phyloP scores from a whole-genome alignment of 441 rosid species.

The Pelargonium myrrhifolium region DNA sequence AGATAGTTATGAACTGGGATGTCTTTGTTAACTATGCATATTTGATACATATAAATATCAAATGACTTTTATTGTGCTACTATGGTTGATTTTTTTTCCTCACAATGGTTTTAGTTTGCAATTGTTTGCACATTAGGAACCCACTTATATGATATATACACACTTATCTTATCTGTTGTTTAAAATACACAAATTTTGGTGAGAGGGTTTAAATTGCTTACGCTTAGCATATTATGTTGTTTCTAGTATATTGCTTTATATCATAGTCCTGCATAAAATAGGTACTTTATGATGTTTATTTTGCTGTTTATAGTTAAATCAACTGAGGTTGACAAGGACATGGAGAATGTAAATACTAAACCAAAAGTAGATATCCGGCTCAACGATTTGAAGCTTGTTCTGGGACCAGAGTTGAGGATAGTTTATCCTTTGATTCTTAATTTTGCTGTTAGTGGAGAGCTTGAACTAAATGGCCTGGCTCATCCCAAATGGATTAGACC shows the following conservation, averaged over 20 bases:
- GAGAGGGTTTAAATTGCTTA: too few relatives aligned
- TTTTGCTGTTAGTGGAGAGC: constrained; percentile 89
- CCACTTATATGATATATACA: too few relatives aligned
- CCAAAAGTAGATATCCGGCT: constrained; percentile 85
- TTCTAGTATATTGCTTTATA: background rate
- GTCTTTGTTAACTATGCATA: too few relatives aligned
- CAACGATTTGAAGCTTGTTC: constrained; percentile 80
- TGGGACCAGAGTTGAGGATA: constrained; percentile 93
- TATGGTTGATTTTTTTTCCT: too few relatives aligned
- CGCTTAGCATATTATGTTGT: background rate
- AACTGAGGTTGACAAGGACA: constrained; percentile 61
- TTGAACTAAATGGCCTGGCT: constrained; percentile 84
- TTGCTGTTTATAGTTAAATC: constrained; percentile 50
- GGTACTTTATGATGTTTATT: constrained; percentile 16
- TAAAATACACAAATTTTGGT: too few relatives aligned
- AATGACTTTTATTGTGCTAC: too few relatives aligned
- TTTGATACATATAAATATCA: too few relatives aligned
- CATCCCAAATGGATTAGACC: constrained; percentile 91
- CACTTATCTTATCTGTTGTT: too few relatives aligned
- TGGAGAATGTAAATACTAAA: constrained; percentile 57
- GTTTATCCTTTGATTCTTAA: constrained; percentile 92
- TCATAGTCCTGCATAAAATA: background rate
- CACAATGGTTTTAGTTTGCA: too few relatives aligned
- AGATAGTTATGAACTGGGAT: too few relatives aligned
- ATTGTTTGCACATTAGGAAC: too few relatives aligned